Conservation (phyloP, 164 flowering plant genomes). For the Magnolia officinalis region DNA sequence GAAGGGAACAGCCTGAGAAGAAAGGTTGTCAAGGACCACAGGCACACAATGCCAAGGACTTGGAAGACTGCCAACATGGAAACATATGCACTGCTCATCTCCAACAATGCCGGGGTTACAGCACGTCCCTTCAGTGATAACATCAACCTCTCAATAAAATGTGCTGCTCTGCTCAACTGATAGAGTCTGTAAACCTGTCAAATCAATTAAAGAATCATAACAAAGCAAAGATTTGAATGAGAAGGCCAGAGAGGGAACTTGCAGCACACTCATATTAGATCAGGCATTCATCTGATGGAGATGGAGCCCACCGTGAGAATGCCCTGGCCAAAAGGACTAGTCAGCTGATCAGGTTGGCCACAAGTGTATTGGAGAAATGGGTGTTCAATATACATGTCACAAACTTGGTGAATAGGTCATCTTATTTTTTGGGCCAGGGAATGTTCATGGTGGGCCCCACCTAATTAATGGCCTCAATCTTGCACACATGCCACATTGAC, state of each 20-base stretch:
- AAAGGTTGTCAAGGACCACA: constrained; percentile 86
- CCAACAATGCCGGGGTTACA: constrained; percentile 36
- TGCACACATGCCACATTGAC: background rate
- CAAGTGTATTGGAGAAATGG: background rate
- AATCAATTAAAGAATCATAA: constrained; percentile 9
- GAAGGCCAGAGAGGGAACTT: background rate
- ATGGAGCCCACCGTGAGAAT: background rate
- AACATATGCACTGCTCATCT: constrained; percentile 50
- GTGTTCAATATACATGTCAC: background rate
- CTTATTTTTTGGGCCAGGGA: background rate
- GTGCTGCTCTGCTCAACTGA: constrained; percentile 64
- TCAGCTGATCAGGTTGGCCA: background rate
- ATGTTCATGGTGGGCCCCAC: background rate
- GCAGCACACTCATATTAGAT: background rate
- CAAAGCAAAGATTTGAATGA: background rate
- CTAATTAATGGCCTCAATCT: background rate
- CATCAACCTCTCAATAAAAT: constrained; percentile 59
- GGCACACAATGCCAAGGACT: constrained; percentile 64
- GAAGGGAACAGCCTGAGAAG: constrained; percentile 90
- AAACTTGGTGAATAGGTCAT: background rate
- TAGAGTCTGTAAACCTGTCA: constrained; percentile 77
- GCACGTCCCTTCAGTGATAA: constrained; percentile 42
- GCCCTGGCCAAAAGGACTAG: background rate
- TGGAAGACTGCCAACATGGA: constrained; percentile 60
- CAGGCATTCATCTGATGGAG: background rate